These are phyloP conservation scores for Adansonia rubrostipa DNA, from an alignment of 441 rosid genomes.

Conservation along the genomic window DNA sequence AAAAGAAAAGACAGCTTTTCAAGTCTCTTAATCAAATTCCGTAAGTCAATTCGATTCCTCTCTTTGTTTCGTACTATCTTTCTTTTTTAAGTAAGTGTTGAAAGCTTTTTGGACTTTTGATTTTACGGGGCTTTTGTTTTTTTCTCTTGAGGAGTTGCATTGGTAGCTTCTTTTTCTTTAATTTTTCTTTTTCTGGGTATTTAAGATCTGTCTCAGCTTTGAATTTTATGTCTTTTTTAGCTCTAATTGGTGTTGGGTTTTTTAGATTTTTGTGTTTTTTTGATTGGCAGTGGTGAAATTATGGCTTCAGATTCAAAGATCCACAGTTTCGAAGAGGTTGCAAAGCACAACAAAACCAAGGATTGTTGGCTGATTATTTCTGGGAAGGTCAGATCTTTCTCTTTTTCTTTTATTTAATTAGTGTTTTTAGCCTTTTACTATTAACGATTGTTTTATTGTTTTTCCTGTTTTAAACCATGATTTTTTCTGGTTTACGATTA, in stretches of 20 bases:
- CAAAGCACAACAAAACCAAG: slow-evolving; percentile 66
- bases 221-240: background rate
- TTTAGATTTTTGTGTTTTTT: slow-evolving; percentile 21
- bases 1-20: background rate
- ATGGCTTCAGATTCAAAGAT: slow-evolving; percentile 75
- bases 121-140: background rate
- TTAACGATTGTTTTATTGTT: background rate
- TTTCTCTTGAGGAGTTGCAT: background rate
- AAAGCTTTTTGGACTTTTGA: background rate
- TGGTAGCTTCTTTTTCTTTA: background rate
- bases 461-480: background rate
- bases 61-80: background rate
- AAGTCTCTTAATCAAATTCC: background rate
- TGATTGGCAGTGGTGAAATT: slow-evolving; percentile 33
- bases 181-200: background rate
- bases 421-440: background rate
- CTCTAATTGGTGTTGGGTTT: slow-evolving; percentile 23
- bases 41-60: background rate
- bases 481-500: background rate
- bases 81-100: background rate
- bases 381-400: slow-evolving; percentile 72
- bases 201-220: too few relatives aligned
- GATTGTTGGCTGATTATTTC: slow-evolving; percentile 85
- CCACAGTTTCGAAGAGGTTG: slow-evolving; percentile 66
- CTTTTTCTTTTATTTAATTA: background rate